Conservation (phyloP, 106 monocot species). For the Posidonia australis region DNA sequence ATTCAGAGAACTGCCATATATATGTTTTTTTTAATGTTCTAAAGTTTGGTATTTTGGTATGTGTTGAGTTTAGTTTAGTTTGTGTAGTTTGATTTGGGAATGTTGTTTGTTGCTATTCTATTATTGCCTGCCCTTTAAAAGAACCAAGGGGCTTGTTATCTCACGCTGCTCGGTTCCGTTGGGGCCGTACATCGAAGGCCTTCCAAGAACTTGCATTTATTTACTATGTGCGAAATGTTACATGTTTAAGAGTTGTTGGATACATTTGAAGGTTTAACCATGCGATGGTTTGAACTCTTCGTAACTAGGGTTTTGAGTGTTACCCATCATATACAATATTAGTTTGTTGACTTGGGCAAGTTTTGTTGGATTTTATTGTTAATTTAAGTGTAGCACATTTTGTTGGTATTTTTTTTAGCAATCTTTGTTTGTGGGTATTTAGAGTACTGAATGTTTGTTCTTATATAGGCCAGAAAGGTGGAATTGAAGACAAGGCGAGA, state of each 20-base stretch:
- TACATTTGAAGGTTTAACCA: not conserved
- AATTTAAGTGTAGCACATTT: no score
- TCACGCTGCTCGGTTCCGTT: slow-evolving; percentile 6
- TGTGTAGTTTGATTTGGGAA: not conserved
- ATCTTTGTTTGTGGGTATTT: no score
- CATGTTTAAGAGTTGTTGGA: not conserved
- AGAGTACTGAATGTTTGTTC: no score
- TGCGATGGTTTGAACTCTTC: not conserved
- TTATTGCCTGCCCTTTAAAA: slow-evolving; percentile 12
- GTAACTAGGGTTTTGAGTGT: not conserved
- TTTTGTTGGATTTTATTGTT: not conserved
- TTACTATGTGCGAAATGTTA: not conserved
- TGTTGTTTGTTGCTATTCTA: not conserved
- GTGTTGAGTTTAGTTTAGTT: not conserved
- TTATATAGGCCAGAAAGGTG: slow-evolving; percentile 12
- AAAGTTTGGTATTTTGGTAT: not conserved
- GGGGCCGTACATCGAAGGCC: not conserved
- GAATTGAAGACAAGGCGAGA: slow-evolving; percentile 18
- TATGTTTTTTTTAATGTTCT: not conserved
- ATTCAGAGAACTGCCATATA: slow-evolving; percentile 9
- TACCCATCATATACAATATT: no score
- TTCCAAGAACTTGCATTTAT: not conserved
- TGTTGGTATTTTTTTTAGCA: no score
- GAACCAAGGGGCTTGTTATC: not conserved
- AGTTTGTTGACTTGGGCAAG: no score